Base-by-base conservation (phyloP, 768 basidiomycete genomes). In the Leccinum arenicola region DNA sequence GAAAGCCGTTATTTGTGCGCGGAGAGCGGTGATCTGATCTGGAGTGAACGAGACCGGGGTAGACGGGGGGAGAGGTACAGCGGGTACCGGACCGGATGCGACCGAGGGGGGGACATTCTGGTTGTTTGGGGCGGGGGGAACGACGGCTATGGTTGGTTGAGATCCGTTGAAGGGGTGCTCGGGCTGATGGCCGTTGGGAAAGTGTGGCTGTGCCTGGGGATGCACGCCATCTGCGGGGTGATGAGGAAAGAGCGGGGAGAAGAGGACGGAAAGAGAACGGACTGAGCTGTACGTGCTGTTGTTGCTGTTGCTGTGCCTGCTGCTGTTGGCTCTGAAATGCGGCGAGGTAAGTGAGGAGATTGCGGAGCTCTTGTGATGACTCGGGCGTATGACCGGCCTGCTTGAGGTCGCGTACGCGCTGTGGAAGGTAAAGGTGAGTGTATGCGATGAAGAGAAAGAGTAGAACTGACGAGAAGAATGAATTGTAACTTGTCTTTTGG, bases 1-100 rank as follows among this genome's bases (percentile, higher is more conserved):
- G 77, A 87, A 93, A 4, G 92, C 91, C 52, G 87, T 82, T 15
- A 94, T 93, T 64, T 94, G 92, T 0, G 88, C 85, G 14, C 89
- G 83, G n/a, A 94, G 80, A 10, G 87, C 82, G 57, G 77, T 79
- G 50, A 93, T 85, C 66, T 93, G 93, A 59, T 89, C 87, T 0
- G 70, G 76, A 4, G 89, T 87, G 68, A 95, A 93, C 5, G 89
- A 88, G 31, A 93, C 84, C 40, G 91, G 88, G 0, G 89, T 87
- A 29, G 84, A 79, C 3, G 88, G 82, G n/a, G 82, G 77, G 19
- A 78, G 72, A 12, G 84, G 83, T 40, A 79, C 75, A 12, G 80
- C 61, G 52, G 80, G 84, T 1, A 78, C 68, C 12, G 86, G 80
- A 48, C 84, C 85, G 6, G 81, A 76, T 12, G 79, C 72, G 56